Conservation (phyloP, 208 protist species). For the Leishmania guyanensis region DNA sequence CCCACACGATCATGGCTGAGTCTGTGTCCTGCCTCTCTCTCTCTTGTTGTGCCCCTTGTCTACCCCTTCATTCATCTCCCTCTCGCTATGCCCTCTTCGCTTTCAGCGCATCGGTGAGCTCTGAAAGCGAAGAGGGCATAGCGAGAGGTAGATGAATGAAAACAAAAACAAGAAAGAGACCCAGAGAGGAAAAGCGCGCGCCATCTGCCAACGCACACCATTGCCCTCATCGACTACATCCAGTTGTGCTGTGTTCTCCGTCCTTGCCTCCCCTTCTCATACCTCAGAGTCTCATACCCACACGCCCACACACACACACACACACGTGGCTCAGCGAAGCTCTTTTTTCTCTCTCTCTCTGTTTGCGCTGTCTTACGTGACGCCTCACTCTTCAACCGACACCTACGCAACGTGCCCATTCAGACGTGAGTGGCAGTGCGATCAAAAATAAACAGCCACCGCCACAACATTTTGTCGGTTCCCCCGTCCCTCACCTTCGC, state of each 20-base stretch:
- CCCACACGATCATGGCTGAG: neutral
- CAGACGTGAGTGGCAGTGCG: neutral
- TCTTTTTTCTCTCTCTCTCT: neutral
- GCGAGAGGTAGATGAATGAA: too few species aligned
- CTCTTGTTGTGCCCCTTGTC: neutral
- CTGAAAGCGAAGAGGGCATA: neutral
- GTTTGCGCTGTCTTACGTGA: neutral
- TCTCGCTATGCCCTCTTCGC: neutral
- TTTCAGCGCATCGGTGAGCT: neutral
- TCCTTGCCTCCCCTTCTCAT: neutral
- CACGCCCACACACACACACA: neutral
- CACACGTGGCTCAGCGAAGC: neutral
- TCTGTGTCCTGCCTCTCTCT: neutral
- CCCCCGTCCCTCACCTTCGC: neutral
- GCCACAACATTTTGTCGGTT: neutral
- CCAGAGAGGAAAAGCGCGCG: neutral
- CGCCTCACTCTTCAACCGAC: neutral
- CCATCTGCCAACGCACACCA: neutral
- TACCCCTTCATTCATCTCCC: too few species aligned
- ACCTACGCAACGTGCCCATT: neutral
- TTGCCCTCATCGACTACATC: neutral
- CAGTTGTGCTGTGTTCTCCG: neutral
- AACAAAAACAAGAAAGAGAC: neutral
- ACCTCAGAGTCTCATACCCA: neutral
- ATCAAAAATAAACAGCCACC: conserved; percentile 7